Percentiles rank a stretch among this genome's conserved stretches.
Conservation (phyloP, 1,139 yeast genomes). For the Geotrichum candidum region DNA sequence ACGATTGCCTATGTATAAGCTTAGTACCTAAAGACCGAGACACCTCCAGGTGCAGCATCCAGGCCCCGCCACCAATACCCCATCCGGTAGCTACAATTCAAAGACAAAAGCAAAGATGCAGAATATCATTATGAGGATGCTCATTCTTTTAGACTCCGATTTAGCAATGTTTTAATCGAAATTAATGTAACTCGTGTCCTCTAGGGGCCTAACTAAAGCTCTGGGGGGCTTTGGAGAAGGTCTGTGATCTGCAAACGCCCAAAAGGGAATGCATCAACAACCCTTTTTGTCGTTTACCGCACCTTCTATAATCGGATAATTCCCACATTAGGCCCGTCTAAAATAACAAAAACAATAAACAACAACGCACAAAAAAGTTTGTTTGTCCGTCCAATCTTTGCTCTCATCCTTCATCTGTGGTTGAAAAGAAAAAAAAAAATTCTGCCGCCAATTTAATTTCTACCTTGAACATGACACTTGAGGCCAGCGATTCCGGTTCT, state of each 20-base stretch:
- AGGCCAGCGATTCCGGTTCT: conserved; percentile 13
- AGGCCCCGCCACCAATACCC: too few relatives aligned
- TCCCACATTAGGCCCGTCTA: background rate
- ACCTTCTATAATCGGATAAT: background rate
- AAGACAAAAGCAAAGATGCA: too few relatives aligned
- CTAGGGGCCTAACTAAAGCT: background rate
- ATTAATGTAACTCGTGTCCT: background rate
- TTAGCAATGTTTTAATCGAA: background rate
- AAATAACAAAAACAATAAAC: background rate
- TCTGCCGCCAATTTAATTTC: background rate
- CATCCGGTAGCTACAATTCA: too few relatives aligned
- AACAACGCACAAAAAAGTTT: background rate
- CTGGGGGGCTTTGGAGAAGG: background rate
- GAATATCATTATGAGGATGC: too few relatives aligned
- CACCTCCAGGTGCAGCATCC: too few relatives aligned
- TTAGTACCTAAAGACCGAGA: too few relatives aligned
- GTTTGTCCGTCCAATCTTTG: background rate
- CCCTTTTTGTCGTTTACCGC: background rate
- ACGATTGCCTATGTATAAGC: too few relatives aligned
- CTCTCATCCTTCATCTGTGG: background rate
- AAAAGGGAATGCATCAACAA: background rate
- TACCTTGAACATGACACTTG: conserved; percentile 2
- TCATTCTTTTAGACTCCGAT: too few relatives aligned
- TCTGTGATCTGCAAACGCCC: background rate
- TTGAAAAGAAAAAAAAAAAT: background rate